Evolutionary conservation across 148 eudicot genomes (phyloP).

Genomic region (Polygonum maritimum): DNA sequence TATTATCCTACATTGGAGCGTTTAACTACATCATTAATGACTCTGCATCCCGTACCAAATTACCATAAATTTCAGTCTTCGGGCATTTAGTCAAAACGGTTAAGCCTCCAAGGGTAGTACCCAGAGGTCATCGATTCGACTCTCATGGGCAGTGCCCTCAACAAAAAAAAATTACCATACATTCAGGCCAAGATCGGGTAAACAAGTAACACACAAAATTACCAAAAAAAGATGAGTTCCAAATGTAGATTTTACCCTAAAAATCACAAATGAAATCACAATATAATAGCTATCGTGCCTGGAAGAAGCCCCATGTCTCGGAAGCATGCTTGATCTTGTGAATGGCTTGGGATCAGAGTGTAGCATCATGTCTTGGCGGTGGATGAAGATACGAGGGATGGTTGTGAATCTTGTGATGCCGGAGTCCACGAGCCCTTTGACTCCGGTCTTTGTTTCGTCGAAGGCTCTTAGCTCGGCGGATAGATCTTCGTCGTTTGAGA

Average conservation of each 20-base stretch:
- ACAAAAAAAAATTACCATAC: no score
- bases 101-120: no score
- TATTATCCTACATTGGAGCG: no score
- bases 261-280: neutral
- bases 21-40: no score
- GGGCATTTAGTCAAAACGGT: no score
- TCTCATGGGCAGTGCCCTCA: no score
- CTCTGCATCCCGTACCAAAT: no score
- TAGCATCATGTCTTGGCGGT: slow-evolving; percentile 7
- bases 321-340: slow-evolving; percentile 16
- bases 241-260: neutral
- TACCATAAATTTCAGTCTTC: no score
- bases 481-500: neutral
- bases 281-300: neutral
- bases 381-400: slow-evolving; percentile 23
- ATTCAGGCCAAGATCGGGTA: no score
- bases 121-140: no score
- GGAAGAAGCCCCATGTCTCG: slow-evolving; percentile 40
- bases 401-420: slow-evolving; percentile 17
- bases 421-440: slow-evolving; percentile 31
- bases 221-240: neutral
- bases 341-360: slow-evolving; percentile 8
- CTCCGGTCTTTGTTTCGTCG: slow-evolving; percentile 36
- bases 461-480: slow-evolving; percentile 23
- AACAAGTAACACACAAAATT: no score